phyloP scores from a whole-genome alignment of 139 green algal species.

The Coelastrella sp. region DNA sequence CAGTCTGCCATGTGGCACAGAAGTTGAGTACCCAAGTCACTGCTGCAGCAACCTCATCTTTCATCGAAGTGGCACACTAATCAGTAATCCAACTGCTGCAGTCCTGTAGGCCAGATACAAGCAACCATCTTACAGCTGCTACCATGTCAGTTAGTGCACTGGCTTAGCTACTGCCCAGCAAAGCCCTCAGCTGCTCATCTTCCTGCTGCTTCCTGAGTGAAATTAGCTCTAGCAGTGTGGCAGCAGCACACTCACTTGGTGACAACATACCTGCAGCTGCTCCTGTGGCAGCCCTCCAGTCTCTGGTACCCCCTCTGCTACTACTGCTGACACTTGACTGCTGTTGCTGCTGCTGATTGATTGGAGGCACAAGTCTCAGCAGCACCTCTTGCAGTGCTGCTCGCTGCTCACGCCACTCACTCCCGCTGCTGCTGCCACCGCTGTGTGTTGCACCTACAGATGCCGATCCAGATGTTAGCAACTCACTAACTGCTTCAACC shows the following conservation, averaged over 20 bases:
- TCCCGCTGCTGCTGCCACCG: constrained; percentile 12
- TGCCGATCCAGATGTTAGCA: background rate
- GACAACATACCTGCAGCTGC: background rate
- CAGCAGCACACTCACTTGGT: background rate
- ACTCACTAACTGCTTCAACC: background rate
- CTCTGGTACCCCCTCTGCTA: background rate
- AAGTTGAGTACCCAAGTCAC: too few relatives aligned
- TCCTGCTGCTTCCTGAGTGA: background rate
- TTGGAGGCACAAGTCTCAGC: background rate
- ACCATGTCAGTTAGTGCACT: too few relatives aligned
- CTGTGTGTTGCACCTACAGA: background rate
- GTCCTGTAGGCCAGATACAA: too few relatives aligned
- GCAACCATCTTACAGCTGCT: too few relatives aligned
- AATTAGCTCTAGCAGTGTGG: background rate
- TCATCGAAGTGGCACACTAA: too few relatives aligned
- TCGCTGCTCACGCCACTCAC: background rate
- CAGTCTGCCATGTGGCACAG: too few relatives aligned
- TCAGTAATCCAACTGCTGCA: too few relatives aligned
- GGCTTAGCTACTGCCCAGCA: background rate
- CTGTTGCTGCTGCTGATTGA: background rate
- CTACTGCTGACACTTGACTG: background rate
- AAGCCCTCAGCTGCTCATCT: background rate
- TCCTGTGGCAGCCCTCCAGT: background rate
- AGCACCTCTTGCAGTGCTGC: constrained; percentile 27
- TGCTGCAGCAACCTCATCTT: too few relatives aligned